Evolutionary conservation across 768 basidiomycete genomes (phyloP).

Genomic region (Kwoniella botswanensis): DNA sequence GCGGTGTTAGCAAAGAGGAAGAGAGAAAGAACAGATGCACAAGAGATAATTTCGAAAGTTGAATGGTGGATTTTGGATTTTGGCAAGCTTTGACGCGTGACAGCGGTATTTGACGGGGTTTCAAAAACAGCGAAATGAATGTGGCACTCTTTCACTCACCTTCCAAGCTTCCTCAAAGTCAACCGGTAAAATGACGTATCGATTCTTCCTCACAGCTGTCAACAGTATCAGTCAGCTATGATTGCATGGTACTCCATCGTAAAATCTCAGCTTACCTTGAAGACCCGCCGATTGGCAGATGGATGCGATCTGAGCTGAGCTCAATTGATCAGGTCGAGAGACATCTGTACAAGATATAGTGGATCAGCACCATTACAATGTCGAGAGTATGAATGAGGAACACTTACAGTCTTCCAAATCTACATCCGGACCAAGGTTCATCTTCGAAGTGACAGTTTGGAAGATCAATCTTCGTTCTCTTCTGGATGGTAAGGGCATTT

Average conservation of each 20-base stretch:
- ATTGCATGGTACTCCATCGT: background rate
- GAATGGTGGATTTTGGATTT: constrained; percentile 46
- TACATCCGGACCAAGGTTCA: constrained; percentile 97
- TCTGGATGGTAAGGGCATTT: constrained; percentile 92
- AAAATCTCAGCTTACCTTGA: constrained; percentile 69
- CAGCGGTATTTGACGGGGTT: constrained; percentile 22
- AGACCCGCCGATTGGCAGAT: constrained; percentile 97
- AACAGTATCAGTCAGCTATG: constrained; percentile 22
- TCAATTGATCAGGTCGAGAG: constrained; percentile 91
- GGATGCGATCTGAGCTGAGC: constrained; percentile 92
- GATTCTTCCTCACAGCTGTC: constrained; percentile 93
- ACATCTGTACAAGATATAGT: constrained; percentile 68
- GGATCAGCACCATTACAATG: background rate
- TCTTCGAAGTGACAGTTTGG: constrained; percentile 95
- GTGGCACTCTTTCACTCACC: constrained; percentile 68
- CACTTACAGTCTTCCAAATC: constrained; percentile 95
- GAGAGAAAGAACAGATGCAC: constrained; percentile 34
- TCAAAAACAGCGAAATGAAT: background rate
- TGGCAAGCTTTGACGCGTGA: constrained; percentile 30
- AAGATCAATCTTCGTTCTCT: constrained; percentile 96
- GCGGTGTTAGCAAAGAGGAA: constrained; percentile 14
- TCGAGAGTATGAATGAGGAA: background rate
- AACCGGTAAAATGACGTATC: constrained; percentile 92
- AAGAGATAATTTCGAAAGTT: constrained; percentile 26
- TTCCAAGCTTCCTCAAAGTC: constrained; percentile 99